Evolutionary conservation across 2,329 filamentous ascomycete genomes (phyloP).

Genomic region (Botryotinia convoluta): DNA sequence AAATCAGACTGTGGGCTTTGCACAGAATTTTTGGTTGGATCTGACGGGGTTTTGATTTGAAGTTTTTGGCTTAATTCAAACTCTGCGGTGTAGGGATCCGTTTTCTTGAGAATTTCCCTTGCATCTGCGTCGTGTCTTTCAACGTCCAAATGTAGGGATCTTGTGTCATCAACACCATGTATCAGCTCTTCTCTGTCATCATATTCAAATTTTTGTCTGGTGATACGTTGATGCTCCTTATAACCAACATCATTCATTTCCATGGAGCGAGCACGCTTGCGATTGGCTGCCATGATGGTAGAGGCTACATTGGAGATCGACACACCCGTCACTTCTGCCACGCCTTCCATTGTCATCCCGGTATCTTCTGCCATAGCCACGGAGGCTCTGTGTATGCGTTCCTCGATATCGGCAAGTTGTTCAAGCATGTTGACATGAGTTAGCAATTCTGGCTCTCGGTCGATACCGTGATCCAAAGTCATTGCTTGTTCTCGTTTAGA

Average conservation of each 20-base stretch:
- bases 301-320: background rate
- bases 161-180: background rate
- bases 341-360: background rate
- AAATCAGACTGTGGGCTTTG: background rate
- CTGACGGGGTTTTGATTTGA: background rate
- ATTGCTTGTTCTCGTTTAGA: background rate
- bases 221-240: background rate
- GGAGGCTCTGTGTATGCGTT: background rate
- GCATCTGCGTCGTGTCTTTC: background rate
- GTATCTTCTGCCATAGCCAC: background rate
- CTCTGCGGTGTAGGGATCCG: constrained; percentile 8
- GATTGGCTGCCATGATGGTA: constrained; percentile 9
- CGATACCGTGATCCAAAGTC: background rate
- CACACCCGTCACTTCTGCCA: constrained; percentile 7
- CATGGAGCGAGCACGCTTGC: constrained; percentile 8
- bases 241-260: background rate
- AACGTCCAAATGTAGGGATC: constrained; percentile 5
- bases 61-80: background rate
- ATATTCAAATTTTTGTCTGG: background rate
- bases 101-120: constrained; percentile 3
- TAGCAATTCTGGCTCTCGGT: background rate
- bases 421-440: background rate
- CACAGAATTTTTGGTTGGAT: no score
- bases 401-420: constrained; percentile 2
- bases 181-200: background rate